Evolutionary conservation across 768 basidiomycete species (phyloP).

Genomic region (Boletus rubescentipes): DNA sequence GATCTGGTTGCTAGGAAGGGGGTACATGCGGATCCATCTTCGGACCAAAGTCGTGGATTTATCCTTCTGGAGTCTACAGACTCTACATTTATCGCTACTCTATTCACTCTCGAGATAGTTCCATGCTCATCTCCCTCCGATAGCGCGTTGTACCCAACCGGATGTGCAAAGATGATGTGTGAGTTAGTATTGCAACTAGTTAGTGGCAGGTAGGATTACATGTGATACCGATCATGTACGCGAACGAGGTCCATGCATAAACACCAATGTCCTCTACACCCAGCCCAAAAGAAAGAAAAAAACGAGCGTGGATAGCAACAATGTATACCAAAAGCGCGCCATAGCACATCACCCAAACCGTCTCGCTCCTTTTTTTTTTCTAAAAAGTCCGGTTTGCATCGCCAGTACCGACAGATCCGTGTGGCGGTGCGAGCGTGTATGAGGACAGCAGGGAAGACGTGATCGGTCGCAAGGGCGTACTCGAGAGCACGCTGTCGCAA

Average conservation of each 20-base stretch:
- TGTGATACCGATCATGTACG: neutral
- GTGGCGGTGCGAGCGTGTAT: neutral
- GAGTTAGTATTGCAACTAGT: slow-evolving; percentile 13
- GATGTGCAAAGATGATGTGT: neutral
- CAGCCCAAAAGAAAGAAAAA: neutral
- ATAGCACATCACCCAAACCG: neutral
- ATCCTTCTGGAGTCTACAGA: no score
- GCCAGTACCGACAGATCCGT: neutral
- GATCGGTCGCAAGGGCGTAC: slow-evolving; percentile 2
- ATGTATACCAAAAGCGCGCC: neutral
- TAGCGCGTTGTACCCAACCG: neutral
- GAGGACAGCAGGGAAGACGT: slow-evolving; percentile 8
- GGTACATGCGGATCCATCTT: no score
- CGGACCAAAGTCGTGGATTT: no score
- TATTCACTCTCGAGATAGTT: no score
- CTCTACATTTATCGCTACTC: no score
- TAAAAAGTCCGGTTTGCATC: slow-evolving; percentile 11
- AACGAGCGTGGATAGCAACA: neutral
- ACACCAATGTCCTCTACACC: neutral
- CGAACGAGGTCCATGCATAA: neutral
- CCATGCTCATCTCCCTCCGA: no score
- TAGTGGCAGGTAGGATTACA: slow-evolving; percentile 13
- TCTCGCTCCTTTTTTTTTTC: neutral
- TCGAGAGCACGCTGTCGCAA: slow-evolving; percentile 4
- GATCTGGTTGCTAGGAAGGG: no score